These are phyloP conservation scores for Meyerozyma carpophila DNA, from an alignment of 1,139 yeast genomes.

Conservation along the genomic window DNA sequence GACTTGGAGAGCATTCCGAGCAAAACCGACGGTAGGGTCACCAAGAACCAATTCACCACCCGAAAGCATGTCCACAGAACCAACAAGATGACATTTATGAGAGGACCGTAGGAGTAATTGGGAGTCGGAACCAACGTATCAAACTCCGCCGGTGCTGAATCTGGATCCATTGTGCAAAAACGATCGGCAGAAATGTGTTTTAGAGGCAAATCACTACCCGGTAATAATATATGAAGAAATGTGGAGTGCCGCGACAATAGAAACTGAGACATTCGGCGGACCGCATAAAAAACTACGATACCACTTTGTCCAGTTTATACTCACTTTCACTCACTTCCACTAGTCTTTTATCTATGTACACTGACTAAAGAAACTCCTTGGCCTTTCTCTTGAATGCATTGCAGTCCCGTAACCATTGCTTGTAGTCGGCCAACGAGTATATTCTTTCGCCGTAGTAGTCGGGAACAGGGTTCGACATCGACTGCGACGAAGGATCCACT, in stretches of 20 bases:
- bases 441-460: constrained; percentile 97
- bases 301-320: not conserved
- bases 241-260: not conserved
- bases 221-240: not conserved
- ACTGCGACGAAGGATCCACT: constrained; percentile 91
- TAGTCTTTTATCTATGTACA: not conserved
- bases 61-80: constrained; percentile 1
- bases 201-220: too few relatives aligned
- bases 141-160: not conserved
- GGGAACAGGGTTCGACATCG: constrained; percentile 92
- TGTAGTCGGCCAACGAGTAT: constrained; percentile 77
- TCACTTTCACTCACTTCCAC: not conserved
- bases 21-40: constrained; percentile 16
- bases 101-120: not conserved
- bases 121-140: not conserved
- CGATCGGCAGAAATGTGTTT: not conserved
- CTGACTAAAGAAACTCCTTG: constrained; percentile 58
- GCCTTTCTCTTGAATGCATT: constrained; percentile 85
- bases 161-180: not conserved
- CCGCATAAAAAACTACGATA: too few relatives aligned
- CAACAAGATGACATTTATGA: not conserved
- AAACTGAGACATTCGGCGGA: not conserved
- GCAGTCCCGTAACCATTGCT: constrained; percentile 95
- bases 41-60: constrained; percentile 3
- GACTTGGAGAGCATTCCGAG: constrained; percentile 22